phyloP scores from a whole-genome alignment of 805 yeast genomes.

The Nakazawaea sp. region DNA sequence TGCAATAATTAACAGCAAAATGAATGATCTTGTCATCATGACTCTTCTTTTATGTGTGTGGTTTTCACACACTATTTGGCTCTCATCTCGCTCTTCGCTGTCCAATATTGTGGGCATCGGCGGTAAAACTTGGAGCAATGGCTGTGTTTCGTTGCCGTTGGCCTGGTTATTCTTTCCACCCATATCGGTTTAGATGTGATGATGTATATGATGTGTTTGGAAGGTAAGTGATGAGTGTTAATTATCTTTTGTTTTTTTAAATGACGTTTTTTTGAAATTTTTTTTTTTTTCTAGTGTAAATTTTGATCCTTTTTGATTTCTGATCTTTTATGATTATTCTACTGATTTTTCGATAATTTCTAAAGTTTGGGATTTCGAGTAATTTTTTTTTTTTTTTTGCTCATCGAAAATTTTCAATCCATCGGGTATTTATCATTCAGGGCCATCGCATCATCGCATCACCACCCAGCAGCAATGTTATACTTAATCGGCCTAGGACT shows the following conservation, averaged over 20 bases:
- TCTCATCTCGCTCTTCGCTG: background rate
- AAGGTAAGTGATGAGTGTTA: too few species aligned
- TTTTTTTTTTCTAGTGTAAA: background rate
- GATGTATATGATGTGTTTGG: too few species aligned
- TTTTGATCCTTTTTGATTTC: too few species aligned
- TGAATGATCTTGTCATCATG: background rate
- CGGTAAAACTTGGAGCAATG: constrained; percentile 3
- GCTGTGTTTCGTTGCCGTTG: too few species aligned
- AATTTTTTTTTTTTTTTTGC: background rate
- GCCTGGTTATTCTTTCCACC: background rate
- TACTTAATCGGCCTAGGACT: constrained; percentile 90
- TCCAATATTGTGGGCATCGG: constrained; percentile 5
- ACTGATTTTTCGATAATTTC: too few species aligned
- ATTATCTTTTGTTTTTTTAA: too few species aligned
- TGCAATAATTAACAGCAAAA: background rate
- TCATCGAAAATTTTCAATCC: background rate
- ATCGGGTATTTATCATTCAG: too few species aligned
- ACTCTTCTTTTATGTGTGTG: constrained; percentile 3
- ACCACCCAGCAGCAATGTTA: constrained; percentile 46
- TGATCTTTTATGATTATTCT: too few species aligned
- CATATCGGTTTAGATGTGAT: background rate
- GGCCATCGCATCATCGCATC: too few species aligned
- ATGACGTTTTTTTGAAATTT: too few species aligned
- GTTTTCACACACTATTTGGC: constrained; percentile 2
- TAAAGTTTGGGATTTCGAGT: too few species aligned